Base-by-base conservation (phyloP, 257 asterid species). In the Fraxinus quadrangulata region DNA sequence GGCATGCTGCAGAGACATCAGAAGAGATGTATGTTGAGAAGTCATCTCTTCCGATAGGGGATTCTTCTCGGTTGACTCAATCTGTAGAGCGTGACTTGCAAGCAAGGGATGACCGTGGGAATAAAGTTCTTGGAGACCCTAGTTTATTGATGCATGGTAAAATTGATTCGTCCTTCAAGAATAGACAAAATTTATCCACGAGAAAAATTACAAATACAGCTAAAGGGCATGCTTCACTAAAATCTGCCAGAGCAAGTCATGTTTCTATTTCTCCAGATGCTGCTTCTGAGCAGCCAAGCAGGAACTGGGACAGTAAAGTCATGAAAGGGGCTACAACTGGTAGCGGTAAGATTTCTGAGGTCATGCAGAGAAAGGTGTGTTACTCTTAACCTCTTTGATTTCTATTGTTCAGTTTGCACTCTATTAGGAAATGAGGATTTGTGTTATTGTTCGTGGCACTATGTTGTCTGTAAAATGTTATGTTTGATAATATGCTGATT, bases 341-440 rank as follows among this genome's bases (percentile, higher is more conserved):
- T 75, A 89, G 84, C 81, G 33, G 81, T 72, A 93, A 85, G 92
- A 96, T 94, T 92, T 79, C 98, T 66, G 97, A 92, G 76, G 85
- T 83, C 76, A 80, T 86, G 68, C 96, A 86, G 81, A 92, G 93
- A 86, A 96, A 91, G 99, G 99, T 96, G 85, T 77, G 89, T 71
- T 49, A 78, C 75, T 84, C 69, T 59, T 63, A 73, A 59, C 79
- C 39, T 72, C 72, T 79, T 81, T 21, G 11, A 42, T 12, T 42
- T 42, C 51, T 42, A 12, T 42, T 42, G 39, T 21, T 21, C 67
- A 59, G 31, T 21, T 21, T 21, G 67, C 66, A 59, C 13, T n/a
- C 14, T 59, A 56, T 10, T n/a, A 59, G 23, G 30, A 59, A 21
- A 21, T 59, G 30, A 59, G 67, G 13, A 59, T 59, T 59, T 59